Evolutionary conservation across 306 rosid genomes (phyloP).

Genomic region (Pueraria montana): DNA sequence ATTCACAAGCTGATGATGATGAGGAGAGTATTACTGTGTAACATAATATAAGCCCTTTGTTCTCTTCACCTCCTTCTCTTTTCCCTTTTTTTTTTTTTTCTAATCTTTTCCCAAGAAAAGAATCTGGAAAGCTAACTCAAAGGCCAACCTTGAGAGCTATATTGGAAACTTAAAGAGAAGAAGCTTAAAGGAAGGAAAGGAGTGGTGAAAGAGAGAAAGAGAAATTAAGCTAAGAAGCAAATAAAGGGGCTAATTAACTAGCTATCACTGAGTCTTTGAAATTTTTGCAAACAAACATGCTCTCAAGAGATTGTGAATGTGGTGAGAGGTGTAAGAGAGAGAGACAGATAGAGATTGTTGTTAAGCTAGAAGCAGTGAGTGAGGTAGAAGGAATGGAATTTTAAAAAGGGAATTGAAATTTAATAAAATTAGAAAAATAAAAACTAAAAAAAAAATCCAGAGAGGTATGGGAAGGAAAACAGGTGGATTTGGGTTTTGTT

Average conservation of each 20-base stretch:
- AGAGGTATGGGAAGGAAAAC: slow-evolving; percentile 37
- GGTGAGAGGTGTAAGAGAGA: slow-evolving; percentile 29
- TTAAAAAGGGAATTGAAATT: neutral
- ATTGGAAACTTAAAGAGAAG: neutral
- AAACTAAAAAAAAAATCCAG: neutral
- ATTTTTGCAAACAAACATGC: slow-evolving; percentile 57
- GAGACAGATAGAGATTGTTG: slow-evolving; percentile 33
- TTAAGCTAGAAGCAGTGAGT: slow-evolving; percentile 23
- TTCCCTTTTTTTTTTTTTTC: neutral
- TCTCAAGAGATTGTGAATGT: slow-evolving; percentile 36
- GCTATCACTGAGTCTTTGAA: neutral
- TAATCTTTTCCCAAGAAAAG: slow-evolving; percentile 46
- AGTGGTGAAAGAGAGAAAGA: neutral
- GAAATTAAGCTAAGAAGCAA: neutral
- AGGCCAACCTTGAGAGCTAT: neutral
- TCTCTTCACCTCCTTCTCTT: neutral
- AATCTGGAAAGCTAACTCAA: slow-evolving; percentile 51
- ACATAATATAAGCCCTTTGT: neutral
- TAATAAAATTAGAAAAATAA: neutral
- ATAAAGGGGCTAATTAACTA: neutral
- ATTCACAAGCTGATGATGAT: slow-evolving; percentile 33
- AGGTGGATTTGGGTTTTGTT: slow-evolving; percentile 53
- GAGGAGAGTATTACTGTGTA: no score
- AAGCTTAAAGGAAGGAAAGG: neutral
- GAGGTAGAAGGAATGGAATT: slow-evolving; percentile 41